Evolutionary conservation across 495 filamentous ascomycete species (phyloP), one percentile per base, ranked within the genome.

Genomic region (Trichoderma asperelloides): DNA sequence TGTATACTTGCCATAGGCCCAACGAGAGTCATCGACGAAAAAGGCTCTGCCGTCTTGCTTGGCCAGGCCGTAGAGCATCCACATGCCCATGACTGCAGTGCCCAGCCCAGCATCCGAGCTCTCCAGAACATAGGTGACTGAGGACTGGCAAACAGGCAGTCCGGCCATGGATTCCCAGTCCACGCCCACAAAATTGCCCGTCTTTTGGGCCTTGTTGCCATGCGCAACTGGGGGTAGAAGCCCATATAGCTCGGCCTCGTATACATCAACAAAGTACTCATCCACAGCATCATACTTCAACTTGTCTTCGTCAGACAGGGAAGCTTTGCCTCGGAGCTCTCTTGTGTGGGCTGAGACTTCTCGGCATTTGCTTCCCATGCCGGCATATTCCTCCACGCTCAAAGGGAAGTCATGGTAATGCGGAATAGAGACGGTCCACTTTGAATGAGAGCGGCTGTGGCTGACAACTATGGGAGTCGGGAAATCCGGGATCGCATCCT

Each of bases 1-100:
- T 2, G 77, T 81, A 72, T 88, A 92, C 47, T 82, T 78, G 3
- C 91, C 90, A 72, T 91, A 93, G 1, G 87, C 84, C 90, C 90
- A 93, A 67, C 86, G 80, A 7, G 86, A 84, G 72, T 92, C 90
- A 70, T 93, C 88, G 69, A 93, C 76, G 75, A 92, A 91, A 71
- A 93, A 93, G 1, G 84, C 81, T 25, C 90, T 76, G 12, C 80
- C 83, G 72, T 93, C 89, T 64, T 84, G 81, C 70, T 86, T 77
- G 6, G 90, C 89, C 43, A 93, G 75, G 13, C 89, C 90, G 69
- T 91, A 93, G 27, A 90, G 86, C 68, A 85, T 87, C 89, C 90
- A 93, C 43, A 93, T 69, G 73, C 87, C 82, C 80, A 93, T 80
- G 67, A 93, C 72, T 0, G 87, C 83, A 43, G 82, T 86, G 9